phyloP scores from a whole-genome alignment of 495 filamentous ascomycete genomes.

The Xylona heveae region DNA sequence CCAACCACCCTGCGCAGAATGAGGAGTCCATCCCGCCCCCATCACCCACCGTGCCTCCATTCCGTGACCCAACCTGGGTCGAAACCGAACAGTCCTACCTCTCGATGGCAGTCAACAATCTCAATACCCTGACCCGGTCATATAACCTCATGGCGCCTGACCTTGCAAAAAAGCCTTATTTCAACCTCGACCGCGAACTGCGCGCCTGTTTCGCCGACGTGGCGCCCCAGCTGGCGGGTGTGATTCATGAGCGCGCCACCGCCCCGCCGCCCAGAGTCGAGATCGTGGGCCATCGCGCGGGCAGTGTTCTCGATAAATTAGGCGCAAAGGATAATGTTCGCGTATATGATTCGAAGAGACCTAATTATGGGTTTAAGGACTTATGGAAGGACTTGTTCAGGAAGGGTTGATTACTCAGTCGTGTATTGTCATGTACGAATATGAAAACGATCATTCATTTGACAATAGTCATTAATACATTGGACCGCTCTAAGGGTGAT shows the following conservation, averaged over 20 bases:
- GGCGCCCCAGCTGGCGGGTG: conserved; percentile 47
- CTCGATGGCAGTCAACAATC: conserved; percentile 49
- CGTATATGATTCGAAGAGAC: conserved; percentile 50
- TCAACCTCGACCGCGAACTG: conserved; percentile 65
- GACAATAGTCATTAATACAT: too few relatives aligned
- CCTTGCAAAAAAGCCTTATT: conserved; percentile 85
- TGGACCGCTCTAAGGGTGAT: too few relatives aligned
- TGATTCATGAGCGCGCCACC: conserved; percentile 47
- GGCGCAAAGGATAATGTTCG: conserved; percentile 25
- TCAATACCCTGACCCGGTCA: conserved; percentile 63
- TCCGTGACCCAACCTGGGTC: conserved; percentile 47
- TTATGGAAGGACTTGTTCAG: conserved; percentile 71
- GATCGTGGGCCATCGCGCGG: conserved; percentile 13
- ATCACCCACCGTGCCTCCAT: conserved; percentile 21
- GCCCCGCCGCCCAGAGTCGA: conserved; percentile 18
- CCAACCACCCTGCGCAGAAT: conserved; percentile 4
- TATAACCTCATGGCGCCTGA: conserved; percentile 92
- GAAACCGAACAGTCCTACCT: conserved; percentile 55
- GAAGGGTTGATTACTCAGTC: too few relatives aligned
- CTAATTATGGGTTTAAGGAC: conserved; percentile 67
- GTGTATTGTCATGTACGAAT: too few relatives aligned
- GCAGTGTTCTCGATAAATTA: conserved; percentile 31
- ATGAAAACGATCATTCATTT: too few relatives aligned
- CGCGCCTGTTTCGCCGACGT: conserved; percentile 64
- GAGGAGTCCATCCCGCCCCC: conserved; percentile 9